phyloP scores from a whole-genome alignment of 1,139 yeast species.

The Diutina ranongensis region DNA sequence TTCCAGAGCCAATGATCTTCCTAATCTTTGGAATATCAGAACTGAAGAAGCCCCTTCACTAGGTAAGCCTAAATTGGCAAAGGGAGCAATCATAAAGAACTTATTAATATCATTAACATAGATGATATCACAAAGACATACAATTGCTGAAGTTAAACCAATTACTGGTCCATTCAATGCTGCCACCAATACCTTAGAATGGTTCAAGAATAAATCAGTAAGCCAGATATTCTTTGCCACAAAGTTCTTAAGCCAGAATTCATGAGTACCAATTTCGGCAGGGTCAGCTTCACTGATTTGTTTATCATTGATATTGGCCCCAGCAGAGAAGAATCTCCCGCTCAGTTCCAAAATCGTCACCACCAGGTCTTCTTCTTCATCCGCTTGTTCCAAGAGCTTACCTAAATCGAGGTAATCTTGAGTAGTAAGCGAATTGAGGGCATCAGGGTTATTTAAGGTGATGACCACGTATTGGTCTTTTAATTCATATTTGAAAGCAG shows the following conservation, averaged over 20 bases:
- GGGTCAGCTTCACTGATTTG: conserved; percentile 13
- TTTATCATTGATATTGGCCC: conserved; percentile 54
- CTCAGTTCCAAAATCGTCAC: conserved; percentile 61
- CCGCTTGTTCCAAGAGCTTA: conserved; percentile 50
- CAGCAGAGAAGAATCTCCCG: conserved; percentile 77
- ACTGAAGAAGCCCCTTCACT: conserved; percentile 75
- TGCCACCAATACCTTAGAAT: conserved; percentile 58
- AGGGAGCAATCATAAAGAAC: conserved; percentile 60
- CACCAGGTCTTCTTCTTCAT: conserved; percentile 48
- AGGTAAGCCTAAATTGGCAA: conserved; percentile 73
- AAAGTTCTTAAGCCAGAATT: conserved; percentile 48
- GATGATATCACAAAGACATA: conserved; percentile 64
- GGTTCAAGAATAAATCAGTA: conserved; percentile 60
- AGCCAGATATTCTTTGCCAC: conserved; percentile 61
- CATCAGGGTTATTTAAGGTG: conserved; percentile 51
- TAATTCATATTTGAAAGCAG: conserved; percentile 35
- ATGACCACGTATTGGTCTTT: conserved; percentile 49
- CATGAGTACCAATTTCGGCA: conserved; percentile 26
- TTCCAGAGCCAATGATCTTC: conserved; percentile 64
- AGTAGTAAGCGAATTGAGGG: conserved; percentile 57
- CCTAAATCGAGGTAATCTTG: conserved; percentile 58
- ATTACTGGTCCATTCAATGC: conserved; percentile 85
- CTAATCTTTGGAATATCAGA: conserved; percentile 59
- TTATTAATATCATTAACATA: conserved; percentile 51
- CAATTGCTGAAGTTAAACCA: conserved; percentile 67